Base-by-base conservation (phyloP, 441 rosid genomes). In the Pelargonium myrrhifolium region DNA sequence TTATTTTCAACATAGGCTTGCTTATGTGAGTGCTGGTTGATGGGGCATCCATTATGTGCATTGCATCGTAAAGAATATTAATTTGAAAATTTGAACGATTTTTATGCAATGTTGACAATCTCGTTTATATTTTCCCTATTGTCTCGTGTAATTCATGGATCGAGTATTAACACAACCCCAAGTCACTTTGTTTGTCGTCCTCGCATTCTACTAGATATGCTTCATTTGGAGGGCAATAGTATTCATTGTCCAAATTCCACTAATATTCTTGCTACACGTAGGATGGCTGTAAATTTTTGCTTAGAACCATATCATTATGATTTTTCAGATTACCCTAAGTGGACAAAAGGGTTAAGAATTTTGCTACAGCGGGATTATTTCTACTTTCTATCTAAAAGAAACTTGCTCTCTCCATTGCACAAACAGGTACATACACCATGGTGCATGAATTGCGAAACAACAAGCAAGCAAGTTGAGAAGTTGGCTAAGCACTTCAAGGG, bases 401-500 rank as follows among this genome's bases (percentile, higher is more conserved):
- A n/a, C 28, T 72, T 51, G 28, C 3, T 37, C 62, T 47, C 3
- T n/a, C 43, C 69, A 58, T 65, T 65, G 18, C 62, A 37, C 60
- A 35, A 77, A 75, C 71, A 93, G 98, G 88, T 93, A 49, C 79
- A 85, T 71, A 84, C 93, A 15, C 93, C 97, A 68, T 93, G 97
- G 97, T 93, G 97, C 81, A 65, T 85, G 75, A 81, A 73, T 66
- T 93, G 94, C 58, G 94, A 90, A 73, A 77, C 89, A 4, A 65
- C 84, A 61, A 89, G 87, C 69, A 89, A 89, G 86, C 88, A 93
- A 70, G 69, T 90, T 0, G 96, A 90, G 83, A 90, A 85, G 79
- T 68, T 93, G 81, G 91, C 96, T 15, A 89, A 87, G 83, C 95
- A 93, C 82, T 93, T 90, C 73, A 87, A 86, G 77, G 88, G 85